Base-by-base conservation (phyloP, 441 rosid species). In the Mallotus japonicus region DNA sequence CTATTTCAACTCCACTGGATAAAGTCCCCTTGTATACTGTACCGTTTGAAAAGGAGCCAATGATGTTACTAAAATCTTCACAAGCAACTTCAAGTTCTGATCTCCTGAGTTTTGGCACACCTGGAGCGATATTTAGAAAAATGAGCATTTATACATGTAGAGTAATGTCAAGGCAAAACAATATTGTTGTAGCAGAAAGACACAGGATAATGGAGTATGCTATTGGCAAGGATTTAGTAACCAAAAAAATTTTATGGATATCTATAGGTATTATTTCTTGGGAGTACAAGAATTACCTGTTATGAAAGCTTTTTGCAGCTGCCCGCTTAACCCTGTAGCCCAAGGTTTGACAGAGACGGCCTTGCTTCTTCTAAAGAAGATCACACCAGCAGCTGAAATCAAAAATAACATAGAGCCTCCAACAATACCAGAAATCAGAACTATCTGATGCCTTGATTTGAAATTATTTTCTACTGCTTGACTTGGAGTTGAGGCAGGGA, bases 61-160 rank as follows among this genome's bases (percentile, higher is more conserved):
- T 90, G 78, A 96, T 87, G 76, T 96, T 96, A 71, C 98, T 96
- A 77, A 96, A 96, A 81, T 93, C 98, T 83, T 96, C 99, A 69
- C 99, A 93, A 22, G 97, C 99, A 61, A 89, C 92, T 84, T 85
- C 90, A 68, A 96, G 91, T 78, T 96, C 99, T 55, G 92, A 77
- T 68, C 96, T 86, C 84, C 86, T 88, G 57, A 93, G 88, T 80
- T 87, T 92, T 11, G 97, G 97, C 32, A 88, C 93, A 68, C 92
- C 97, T 93, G 94, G 80, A 78, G 68, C 61, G 56, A 55, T 5
- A 44, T 58, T 13, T 46, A 65, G 22, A 46, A 34, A 65, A 58
- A 58, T 44, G 34, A 17, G 57, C 13, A 65, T 28, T 8, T 9
- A 47, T 47, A 37, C 49, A 54, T 46, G 17, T 34, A 60, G 53